These are phyloP conservation scores for Rutstroemia sp. DNA, from an alignment of 2,329 filamentous ascomycete species.

Conservation along the genomic window DNA sequence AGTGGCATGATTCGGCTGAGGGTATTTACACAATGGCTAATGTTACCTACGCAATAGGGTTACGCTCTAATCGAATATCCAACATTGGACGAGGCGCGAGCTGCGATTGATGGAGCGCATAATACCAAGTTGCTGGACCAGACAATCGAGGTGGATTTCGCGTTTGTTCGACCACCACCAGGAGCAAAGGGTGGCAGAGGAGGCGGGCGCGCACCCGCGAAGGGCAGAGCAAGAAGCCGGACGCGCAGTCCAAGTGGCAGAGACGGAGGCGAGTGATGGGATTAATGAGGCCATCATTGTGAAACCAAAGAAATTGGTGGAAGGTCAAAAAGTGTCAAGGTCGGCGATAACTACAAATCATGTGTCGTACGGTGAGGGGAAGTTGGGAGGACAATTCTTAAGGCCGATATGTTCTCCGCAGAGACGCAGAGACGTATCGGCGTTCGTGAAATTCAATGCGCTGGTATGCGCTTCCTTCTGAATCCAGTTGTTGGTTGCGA, in stretches of 20 bases:
- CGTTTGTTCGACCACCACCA: conserved; percentile 73
- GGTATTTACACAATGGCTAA: background rate
- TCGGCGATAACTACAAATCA: background rate
- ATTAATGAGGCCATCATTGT: background rate
- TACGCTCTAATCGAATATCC: conserved; percentile 82
- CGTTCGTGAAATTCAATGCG: conserved; percentile 6
- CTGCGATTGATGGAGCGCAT: conserved; percentile 76
- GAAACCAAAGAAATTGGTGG: background rate
- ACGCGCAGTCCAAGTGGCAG: conserved; percentile 27
- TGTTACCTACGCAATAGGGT: conserved; percentile 43
- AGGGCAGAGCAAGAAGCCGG: conserved; percentile 28
- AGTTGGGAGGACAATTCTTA: background rate
- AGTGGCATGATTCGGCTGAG: background rate
- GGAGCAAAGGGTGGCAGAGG: conserved; percentile 37
- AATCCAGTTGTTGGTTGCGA: background rate
- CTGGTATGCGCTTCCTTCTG: background rate
- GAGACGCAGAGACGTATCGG: conserved; percentile 6
- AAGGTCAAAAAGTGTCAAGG: background rate
- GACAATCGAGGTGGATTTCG: conserved; percentile 75
- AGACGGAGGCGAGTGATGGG: conserved; percentile 22
- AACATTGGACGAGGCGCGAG: conserved; percentile 69
- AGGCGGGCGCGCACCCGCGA: conserved; percentile 28
- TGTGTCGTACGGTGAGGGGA: background rate
- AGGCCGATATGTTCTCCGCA: conserved; percentile 8
- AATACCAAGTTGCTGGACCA: conserved; percentile 73